These are phyloP conservation scores for Darksidea phi DNA, from an alignment of 495 filamentous ascomycete genomes.

Conservation along the genomic window DNA sequence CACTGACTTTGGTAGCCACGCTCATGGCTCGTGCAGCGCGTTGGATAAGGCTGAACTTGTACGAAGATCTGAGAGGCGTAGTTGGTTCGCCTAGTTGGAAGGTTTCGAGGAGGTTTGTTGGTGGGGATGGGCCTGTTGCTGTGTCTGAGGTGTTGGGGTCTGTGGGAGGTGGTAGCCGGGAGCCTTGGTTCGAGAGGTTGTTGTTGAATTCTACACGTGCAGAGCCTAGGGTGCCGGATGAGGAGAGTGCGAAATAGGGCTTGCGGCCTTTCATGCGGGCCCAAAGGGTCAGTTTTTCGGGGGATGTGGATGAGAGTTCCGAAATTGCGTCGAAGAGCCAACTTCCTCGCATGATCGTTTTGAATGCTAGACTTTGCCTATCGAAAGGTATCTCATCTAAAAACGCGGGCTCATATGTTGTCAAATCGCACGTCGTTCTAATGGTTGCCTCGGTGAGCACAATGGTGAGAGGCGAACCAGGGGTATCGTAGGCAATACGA, in stretches of 20 bases:
- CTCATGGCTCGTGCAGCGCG: conserved; percentile 84
- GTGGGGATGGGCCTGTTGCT: conserved; percentile 34
- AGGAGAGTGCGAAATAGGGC: conserved; percentile 73
- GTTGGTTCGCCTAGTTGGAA: conserved; percentile 56
- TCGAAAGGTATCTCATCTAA: conserved; percentile 79
- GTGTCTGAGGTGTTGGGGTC: not conserved
- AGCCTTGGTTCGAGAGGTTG: conserved; percentile 1
- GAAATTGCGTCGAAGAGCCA: conserved; percentile 82
- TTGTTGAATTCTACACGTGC: conserved; percentile 81
- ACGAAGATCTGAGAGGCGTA: conserved; percentile 58
- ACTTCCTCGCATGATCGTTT: conserved; percentile 87
- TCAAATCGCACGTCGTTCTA: conserved; percentile 85
- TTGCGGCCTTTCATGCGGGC: conserved; percentile 55
- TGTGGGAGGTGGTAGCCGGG: not conserved
- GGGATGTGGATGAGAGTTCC: conserved; percentile 74
- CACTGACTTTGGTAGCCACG: conserved; percentile 85
- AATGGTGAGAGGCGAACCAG: conserved; percentile 74
- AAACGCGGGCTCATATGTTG: conserved; percentile 75
- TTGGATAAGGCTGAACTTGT: conserved; percentile 81
- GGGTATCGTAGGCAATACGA: conserved; percentile 67
- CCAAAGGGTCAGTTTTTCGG: conserved; percentile 60
- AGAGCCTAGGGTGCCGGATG: conserved; percentile 72
- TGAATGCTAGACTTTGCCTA: conserved; percentile 74
- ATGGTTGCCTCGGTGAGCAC: conserved; percentile 81
- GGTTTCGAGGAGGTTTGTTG: conserved; percentile 72